These are phyloP conservation scores for Vanderwaltozyma yarrowii DNA, from an alignment of 805 yeast species.

Conservation along the genomic window DNA sequence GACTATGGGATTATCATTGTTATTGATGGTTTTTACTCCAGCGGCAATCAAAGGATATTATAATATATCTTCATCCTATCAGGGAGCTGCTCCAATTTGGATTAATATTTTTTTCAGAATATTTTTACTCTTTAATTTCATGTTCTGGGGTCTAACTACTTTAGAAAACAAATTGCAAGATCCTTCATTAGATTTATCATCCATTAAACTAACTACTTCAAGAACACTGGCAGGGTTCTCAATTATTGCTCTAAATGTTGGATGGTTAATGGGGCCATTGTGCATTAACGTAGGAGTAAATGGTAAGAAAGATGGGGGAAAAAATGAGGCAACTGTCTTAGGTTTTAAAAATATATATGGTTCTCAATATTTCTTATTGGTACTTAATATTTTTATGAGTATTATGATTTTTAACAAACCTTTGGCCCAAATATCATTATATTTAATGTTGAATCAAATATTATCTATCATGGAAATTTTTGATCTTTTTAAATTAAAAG, in stretches of 20 bases:
- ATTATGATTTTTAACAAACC: conserved; percentile 75
- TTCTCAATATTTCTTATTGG: conserved; percentile 64
- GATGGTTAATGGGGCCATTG: conserved; percentile 82
- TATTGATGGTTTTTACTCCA: conserved; percentile 53
- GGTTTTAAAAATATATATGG: conserved; percentile 90
- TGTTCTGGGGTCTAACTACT: conserved; percentile 75
- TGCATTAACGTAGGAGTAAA: conserved; percentile 51
- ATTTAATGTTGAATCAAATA: conserved; percentile 58
- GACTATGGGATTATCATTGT: conserved; percentile 44
- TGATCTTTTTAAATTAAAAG: conserved; percentile 55
- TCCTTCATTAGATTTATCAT: conserved; percentile 12
- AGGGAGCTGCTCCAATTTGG: conserved; percentile 83
- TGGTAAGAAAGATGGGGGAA: conserved; percentile 28
- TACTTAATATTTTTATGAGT: conserved; percentile 59
- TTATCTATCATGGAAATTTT: conserved; percentile 67
- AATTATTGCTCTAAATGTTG: conserved; percentile 62
- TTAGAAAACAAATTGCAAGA: conserved; percentile 41
- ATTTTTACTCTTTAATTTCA: conserved; percentile 46
- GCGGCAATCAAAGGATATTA: conserved; percentile 60
- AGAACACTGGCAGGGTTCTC: conserved; percentile 69
- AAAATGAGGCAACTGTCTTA: conserved; percentile 47
- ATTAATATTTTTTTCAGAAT: conserved; percentile 42
- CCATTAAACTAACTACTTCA: conserved; percentile 60
- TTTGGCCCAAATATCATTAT: conserved; percentile 68
- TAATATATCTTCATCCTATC: conserved; percentile 60